These are phyloP conservation scores for Anisodus tanguticus DNA, from an alignment of 257 asterid species.

Conservation along the genomic window DNA sequence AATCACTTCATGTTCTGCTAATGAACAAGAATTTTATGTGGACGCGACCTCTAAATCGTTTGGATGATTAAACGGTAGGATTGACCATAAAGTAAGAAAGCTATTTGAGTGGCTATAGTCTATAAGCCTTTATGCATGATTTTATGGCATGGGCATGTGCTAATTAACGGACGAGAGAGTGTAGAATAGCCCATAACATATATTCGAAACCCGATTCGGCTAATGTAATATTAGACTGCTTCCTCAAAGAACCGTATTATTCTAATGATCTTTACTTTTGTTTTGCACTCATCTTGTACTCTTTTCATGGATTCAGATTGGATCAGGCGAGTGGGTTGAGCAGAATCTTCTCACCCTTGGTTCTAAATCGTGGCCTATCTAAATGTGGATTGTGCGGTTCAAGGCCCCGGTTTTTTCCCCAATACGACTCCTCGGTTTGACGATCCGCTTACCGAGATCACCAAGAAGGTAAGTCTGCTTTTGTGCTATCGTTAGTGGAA, in stretches of 20 bases:
- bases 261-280: neutral
- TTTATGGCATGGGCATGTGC: neutral
- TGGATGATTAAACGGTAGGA: neutral
- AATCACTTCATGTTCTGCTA: conserved; percentile 14
- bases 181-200: neutral
- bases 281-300: conserved; percentile 30
- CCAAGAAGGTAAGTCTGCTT: conserved; percentile 68
- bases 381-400: conserved; percentile 95
- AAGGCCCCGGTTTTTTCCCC: conserved; percentile 89
- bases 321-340: conserved; percentile 97
- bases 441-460: conserved; percentile 73
- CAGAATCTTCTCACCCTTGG: conserved; percentile 79
- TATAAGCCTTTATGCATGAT: conserved; percentile 16
- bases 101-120: conserved; percentile 19
- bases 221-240: conserved; percentile 17
- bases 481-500: conserved; percentile 22
- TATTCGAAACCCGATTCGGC: conserved; percentile 9
- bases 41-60: neutral
- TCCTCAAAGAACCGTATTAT: neutral
- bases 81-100: neutral
- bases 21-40: neutral
- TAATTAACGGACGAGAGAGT: neutral
- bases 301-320: conserved; percentile 62
- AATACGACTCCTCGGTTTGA: conserved; percentile 95
- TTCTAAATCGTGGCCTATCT: conserved; percentile 83